Evolutionary conservation across 805 yeast species (phyloP).

Genomic region (Peterozyma xylosa): DNA sequence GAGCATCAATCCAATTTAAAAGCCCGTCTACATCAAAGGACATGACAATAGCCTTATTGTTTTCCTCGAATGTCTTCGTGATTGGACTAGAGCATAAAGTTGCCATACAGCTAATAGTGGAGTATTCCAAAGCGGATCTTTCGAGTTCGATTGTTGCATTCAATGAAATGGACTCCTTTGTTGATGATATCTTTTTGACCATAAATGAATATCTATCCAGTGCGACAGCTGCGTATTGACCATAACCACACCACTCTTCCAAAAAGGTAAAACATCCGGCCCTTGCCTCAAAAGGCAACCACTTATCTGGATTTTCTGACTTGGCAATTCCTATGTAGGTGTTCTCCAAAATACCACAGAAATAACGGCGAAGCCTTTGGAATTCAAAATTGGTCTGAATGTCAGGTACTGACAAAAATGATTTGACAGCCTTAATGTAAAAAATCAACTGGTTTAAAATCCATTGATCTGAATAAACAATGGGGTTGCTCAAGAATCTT

Average conservation of each 20-base stretch:
- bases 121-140: constrained; percentile 55
- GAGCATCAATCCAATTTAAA: constrained; percentile 73
- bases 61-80: constrained; percentile 35
- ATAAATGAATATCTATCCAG: constrained; percentile 59
- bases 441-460: constrained; percentile 55
- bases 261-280: constrained; percentile 74
- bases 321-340: constrained; percentile 52
- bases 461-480: constrained; percentile 58
- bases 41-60: constrained; percentile 42
- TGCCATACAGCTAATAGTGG: constrained; percentile 82
- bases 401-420: constrained; percentile 40
- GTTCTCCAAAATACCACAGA: constrained; percentile 74
- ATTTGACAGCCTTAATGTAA: constrained; percentile 54
- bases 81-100: constrained; percentile 71
- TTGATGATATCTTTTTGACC: constrained; percentile 30
- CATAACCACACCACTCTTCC: constrained; percentile 94
- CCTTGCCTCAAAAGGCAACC: constrained; percentile 84
- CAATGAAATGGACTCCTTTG: constrained; percentile 39
- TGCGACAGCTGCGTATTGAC: constrained; percentile 52
- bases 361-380: constrained; percentile 75
- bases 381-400: constrained; percentile 62
- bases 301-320: constrained; percentile 34
- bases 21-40: constrained; percentile 67
- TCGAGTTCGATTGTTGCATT: constrained; percentile 79
- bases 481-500: constrained; percentile 44